Percentiles rank a stretch among this genome's conserved stretches.
These are phyloP conservation scores for Pythium aquatile DNA, from an alignment of 352 stramenopile genomes.

Conservation along the genomic window DNA sequence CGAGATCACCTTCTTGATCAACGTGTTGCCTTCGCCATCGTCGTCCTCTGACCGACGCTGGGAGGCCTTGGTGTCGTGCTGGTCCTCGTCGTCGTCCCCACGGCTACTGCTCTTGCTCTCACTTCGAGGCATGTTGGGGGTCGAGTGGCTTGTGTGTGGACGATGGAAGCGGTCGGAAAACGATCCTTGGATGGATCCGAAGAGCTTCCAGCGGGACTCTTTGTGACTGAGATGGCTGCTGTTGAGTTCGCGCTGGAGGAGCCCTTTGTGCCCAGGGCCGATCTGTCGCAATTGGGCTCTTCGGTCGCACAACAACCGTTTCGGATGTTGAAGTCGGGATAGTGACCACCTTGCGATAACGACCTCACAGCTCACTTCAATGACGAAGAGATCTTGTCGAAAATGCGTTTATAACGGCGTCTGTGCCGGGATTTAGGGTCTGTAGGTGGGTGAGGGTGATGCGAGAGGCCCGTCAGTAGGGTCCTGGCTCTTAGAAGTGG, in stretches of 20 bases:
- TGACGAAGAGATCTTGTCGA: background rate
- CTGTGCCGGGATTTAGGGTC: background rate
- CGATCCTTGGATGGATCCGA: constrained; percentile 5
- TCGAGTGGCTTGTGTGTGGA: background rate
- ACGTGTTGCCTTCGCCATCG: constrained; percentile 14
- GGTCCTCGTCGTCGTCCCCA: constrained; percentile 24
- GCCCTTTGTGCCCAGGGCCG: background rate
- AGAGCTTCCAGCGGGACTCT: background rate
- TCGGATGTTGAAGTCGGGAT: constrained; percentile 23
- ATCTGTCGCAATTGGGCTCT: constrained; percentile 5
- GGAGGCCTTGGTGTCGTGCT: constrained; percentile 13
- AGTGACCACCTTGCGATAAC: constrained; percentile 5
- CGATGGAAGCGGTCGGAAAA: background rate
- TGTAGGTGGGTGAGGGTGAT: background rate
- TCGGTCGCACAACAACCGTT: constrained; percentile 12
- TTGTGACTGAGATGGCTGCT: background rate
- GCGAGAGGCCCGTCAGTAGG: background rate
- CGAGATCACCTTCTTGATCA: constrained; percentile 63
- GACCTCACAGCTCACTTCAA: background rate
- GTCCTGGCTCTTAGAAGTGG: background rate
- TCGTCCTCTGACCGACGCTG: constrained; percentile 6
- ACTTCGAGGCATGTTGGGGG: constrained; percentile 17
- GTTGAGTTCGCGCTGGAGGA: background rate
- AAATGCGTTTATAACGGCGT: constrained; percentile 11
- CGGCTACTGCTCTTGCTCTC: constrained; percentile 28